Evolutionary conservation across 225 moss, liverwort and hornwort species (phyloP), one percentile per base, ranked within the genome.

Genomic region (Polytrichum commune): DNA sequence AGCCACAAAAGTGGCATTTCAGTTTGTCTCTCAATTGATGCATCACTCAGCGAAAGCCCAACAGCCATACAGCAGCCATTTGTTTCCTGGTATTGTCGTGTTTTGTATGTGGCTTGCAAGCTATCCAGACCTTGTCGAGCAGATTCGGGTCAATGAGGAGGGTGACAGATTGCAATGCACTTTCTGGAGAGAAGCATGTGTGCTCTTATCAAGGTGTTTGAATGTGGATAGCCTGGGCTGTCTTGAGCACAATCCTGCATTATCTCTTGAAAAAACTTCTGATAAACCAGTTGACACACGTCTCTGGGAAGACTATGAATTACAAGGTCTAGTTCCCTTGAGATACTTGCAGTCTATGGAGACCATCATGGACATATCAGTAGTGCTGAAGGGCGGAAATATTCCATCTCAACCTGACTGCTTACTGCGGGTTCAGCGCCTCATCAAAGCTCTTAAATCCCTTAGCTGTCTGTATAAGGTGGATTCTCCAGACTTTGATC

Each of bases 261-360:
- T 10, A 29, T 77, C 79, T 61, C 74, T 65, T 24, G 66, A 79
- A 62, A 75, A 83, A 78, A 33, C 54, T 68, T 35, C 81, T 66
- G 66, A 68, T 63, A 55, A 5, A 64, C 76, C 71, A 70, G 73
- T 65, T 68, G 81, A 84, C 62, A 74, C 66, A 10, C 63, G 76
- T 68, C 70, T 88, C 8, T 88, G 87, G 87, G 87, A 88, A 75
- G 87, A 88, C 33, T 69, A 77, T 64, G 87, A 88, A 10, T 69
- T 88, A 4, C 60, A 25, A 72, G 84, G 84, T 29, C 29, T 87
- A 30, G 75, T 84, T 68, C 61, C 62, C 53, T 60, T 82, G 70
- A 77, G 74, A 53, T 75, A 53, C 62, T 64, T 65, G 30, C 74
- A 81, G 46, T 56, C 62, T 69, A 74, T 70, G 53, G 79, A 79